These are phyloP conservation scores for Dactylellina cionopaga DNA, from an alignment of 2,329 filamentous ascomycete species.

Conservation along the genomic window DNA sequence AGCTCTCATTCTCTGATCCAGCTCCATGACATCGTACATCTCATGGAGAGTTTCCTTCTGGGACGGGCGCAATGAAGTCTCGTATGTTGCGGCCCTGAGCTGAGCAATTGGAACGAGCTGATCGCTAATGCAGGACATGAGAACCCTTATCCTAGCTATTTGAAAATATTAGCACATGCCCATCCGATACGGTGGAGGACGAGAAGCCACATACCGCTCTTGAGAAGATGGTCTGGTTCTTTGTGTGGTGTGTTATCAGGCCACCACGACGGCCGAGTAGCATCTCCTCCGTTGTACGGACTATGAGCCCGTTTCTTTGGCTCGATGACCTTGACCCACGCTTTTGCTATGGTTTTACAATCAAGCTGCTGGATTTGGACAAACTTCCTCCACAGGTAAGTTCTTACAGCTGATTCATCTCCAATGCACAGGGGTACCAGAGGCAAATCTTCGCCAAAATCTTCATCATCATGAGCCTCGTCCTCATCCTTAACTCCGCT, in stretches of 20 bases:
- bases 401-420: constrained; percentile 67
- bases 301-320: constrained; percentile 80
- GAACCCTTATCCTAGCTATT: constrained; percentile 19
- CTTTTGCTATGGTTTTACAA: constrained; percentile 78
- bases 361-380: constrained; percentile 75
- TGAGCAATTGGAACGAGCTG: constrained; percentile 23
- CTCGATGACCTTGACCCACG: constrained; percentile 78
- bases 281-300: constrained; percentile 74
- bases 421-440: constrained; percentile 65
- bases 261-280: constrained; percentile 75
- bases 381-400: constrained; percentile 71
- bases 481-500: constrained; percentile 16
- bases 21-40: constrained; percentile 38
- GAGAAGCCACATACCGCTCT: constrained; percentile 65
- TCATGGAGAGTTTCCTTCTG: constrained; percentile 47
- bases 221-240: constrained; percentile 78
- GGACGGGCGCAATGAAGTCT: constrained; percentile 18
- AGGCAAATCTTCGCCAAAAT: constrained; percentile 37
- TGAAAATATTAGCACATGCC: not conserved
- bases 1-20: constrained; percentile 23
- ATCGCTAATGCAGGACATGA: constrained; percentile 28
- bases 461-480: constrained; percentile 21
- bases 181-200: not conserved
- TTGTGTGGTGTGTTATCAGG: constrained; percentile 72
- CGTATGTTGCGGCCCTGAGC: constrained; percentile 38